These are phyloP conservation scores for Tylopilus sp. DNA, from an alignment of 1,284 basidiomycete genomes.

Conservation along the genomic window DNA sequence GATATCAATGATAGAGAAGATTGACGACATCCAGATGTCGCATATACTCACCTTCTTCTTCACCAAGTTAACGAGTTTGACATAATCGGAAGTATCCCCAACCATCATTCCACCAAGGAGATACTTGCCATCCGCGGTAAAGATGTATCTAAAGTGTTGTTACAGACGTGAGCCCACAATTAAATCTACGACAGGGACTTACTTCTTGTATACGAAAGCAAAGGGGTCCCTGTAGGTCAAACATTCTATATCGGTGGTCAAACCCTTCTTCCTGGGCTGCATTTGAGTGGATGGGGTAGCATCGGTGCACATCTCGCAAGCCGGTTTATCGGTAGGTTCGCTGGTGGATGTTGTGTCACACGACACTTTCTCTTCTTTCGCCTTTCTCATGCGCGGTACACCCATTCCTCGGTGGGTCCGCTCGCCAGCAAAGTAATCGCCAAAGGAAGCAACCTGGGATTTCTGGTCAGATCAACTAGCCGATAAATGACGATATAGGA, in stretches of 20 bases:
- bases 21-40: not conserved
- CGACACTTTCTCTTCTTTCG: not conserved
- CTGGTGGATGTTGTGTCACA: not conserved
- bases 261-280: constrained; percentile 24
- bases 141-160: constrained; percentile 48
- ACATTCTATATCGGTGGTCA: constrained; percentile 48
- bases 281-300: constrained; percentile 1
- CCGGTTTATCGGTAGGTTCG: constrained; percentile 7
- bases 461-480: constrained; percentile 4
- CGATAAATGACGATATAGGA: constrained; percentile 3
- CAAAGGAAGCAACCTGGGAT: constrained; percentile 62
- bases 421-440: constrained; percentile 71
- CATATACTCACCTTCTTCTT: constrained; percentile 55
- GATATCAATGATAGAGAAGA: constrained; percentile 2
- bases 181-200: not conserved
- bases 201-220: constrained; percentile 69
- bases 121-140: constrained; percentile 71
- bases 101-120: constrained; percentile 81
- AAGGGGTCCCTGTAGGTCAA: constrained; percentile 75
- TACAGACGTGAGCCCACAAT: not conserved
- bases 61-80: constrained; percentile 67
- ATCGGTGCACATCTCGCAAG: constrained; percentile 18
- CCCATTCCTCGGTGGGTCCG: constrained; percentile 21
- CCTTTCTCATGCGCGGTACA: constrained; percentile 2
- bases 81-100: constrained; percentile 68